Percentiles rank a stretch among this genome's conserved stretches.
Conservation (phyloP, 2,329 filamentous ascomycete species). For the Teratosphaeria gauchensis region DNA sequence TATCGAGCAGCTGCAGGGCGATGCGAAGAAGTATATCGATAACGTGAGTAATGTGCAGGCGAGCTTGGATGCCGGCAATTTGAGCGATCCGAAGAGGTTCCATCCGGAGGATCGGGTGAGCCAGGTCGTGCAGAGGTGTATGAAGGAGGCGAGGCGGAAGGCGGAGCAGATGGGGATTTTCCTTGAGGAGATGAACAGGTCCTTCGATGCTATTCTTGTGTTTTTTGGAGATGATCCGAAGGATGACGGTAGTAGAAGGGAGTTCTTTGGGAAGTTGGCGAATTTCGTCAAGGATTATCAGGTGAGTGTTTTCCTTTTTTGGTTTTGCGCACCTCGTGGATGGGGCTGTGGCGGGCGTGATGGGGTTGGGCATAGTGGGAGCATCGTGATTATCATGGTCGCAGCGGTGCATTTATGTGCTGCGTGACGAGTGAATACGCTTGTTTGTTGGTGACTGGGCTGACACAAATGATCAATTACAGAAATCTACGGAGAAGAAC, state of each 20-base stretch:
- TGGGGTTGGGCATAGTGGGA: too few species aligned
- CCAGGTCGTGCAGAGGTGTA: constrained; percentile 79
- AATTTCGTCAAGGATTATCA: constrained; percentile 90
- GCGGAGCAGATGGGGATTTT: constrained; percentile 93
- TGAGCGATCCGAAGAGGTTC: constrained; percentile 95
- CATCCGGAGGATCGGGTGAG: constrained; percentile 93
- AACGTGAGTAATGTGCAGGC: constrained; percentile 90
- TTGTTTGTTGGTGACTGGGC: constrained; percentile 1
- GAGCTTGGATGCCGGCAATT: constrained; percentile 83
- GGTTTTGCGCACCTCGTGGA: neutral
- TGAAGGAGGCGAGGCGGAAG: constrained; percentile 95
- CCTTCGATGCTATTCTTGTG: constrained; percentile 89
- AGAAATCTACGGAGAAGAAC: constrained; percentile 92
- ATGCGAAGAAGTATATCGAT: constrained; percentile 86
- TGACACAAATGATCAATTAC: neutral
- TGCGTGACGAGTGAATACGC: too few species aligned
- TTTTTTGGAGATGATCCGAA: constrained; percentile 91
- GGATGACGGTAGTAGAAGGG: constrained; percentile 85
- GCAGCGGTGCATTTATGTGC: too few species aligned
- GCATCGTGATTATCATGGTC: too few species aligned
- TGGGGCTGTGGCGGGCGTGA: neutral
- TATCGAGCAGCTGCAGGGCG: constrained; percentile 78
- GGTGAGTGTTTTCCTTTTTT: constrained; percentile 33
- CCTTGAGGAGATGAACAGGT: constrained; percentile 81
- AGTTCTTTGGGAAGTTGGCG: constrained; percentile 92